Conservation (phyloP, 2,329 filamentous ascomycete species). For the Akanthomyces dipterigenus region DNA sequence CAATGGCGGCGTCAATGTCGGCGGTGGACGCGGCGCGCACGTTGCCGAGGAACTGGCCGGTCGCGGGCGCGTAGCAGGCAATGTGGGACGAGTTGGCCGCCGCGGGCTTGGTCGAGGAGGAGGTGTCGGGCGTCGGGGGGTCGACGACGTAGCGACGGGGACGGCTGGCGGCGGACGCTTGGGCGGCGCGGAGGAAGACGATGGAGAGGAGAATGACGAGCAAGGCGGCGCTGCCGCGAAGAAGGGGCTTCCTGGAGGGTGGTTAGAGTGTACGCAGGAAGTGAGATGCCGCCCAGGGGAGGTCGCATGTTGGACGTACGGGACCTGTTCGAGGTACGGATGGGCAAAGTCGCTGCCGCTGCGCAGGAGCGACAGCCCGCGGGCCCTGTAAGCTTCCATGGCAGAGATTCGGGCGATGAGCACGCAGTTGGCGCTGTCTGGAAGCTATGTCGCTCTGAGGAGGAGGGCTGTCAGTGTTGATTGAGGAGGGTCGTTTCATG, state of each 20-base stretch:
- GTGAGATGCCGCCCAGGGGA: background rate
- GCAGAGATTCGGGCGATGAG: background rate
- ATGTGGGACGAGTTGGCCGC: conserved; percentile 59
- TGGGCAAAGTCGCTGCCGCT: conserved; percentile 1
- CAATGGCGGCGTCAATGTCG: conserved; percentile 73
- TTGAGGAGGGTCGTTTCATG: background rate
- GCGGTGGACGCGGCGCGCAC: conserved; percentile 70
- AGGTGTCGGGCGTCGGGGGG: conserved; percentile 49
- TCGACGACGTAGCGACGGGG: conserved; percentile 55
- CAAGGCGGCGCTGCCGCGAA: conserved; percentile 25
- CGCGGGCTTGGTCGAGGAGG: conserved; percentile 52
- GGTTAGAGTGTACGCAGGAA: background rate
- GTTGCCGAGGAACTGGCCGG: conserved; percentile 72
- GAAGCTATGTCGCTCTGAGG: background rate
- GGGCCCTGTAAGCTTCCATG: conserved; percentile 11
- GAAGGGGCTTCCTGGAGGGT: conserved; percentile 18
- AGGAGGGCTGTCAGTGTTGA: background rate
- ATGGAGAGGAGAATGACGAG: conserved; percentile 25
- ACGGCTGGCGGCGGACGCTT: conserved; percentile 27
- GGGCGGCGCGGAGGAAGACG: conserved; percentile 23
- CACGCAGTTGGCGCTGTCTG: background rate
- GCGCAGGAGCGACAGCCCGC: conserved; percentile 2
- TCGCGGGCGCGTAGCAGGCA: conserved; percentile 85
- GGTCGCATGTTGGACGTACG: background rate
- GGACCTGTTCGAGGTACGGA: conserved; percentile 9